phyloP scores from a whole-genome alignment of 805 yeast species.

The Yarrowia sp. region DNA sequence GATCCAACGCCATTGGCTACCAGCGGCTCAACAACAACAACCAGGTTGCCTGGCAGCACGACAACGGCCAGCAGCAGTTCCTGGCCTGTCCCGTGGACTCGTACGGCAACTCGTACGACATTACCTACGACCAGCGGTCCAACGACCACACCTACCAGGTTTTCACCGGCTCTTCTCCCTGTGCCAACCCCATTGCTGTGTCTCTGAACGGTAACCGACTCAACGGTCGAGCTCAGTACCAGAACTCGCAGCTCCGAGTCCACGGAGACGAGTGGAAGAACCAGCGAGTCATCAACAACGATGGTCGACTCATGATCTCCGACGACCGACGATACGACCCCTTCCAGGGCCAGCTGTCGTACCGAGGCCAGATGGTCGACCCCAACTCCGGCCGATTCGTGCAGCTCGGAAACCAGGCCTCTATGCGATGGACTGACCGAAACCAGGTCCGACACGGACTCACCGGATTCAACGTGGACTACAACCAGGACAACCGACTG shows the following conservation, averaged over 20 bases:
- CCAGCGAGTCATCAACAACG: constrained; percentile 7
- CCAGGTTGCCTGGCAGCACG: background rate
- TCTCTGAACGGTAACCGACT: constrained; percentile 2
- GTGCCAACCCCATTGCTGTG: constrained; percentile 9
- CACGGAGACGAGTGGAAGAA: background rate
- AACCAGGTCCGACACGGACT: constrained; percentile 14
- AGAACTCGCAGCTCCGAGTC: constrained; percentile 3
- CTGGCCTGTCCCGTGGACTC: constrained; percentile 13
- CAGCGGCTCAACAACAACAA: background rate
- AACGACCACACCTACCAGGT: constrained; percentile 10
- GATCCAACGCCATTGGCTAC: constrained; percentile 2
- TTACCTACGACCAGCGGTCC: constrained; percentile 1
- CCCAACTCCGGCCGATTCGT: constrained; percentile 1
- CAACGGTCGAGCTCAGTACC: constrained; percentile 12
- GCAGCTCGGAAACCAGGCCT: constrained; percentile 11
- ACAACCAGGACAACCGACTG: background rate
- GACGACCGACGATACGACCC: background rate
- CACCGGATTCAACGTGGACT: background rate
- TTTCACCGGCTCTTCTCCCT: background rate
- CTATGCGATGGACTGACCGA: constrained; percentile 1
- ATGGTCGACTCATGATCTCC: constrained; percentile 7
- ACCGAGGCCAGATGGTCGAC: constrained; percentile 17
- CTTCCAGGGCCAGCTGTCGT: background rate
- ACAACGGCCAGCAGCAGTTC: constrained; percentile 14
- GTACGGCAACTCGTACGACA: background rate